Base-by-base conservation (phyloP, 768 basidiomycete genomes). In the Auriscalpium vulgare region DNA sequence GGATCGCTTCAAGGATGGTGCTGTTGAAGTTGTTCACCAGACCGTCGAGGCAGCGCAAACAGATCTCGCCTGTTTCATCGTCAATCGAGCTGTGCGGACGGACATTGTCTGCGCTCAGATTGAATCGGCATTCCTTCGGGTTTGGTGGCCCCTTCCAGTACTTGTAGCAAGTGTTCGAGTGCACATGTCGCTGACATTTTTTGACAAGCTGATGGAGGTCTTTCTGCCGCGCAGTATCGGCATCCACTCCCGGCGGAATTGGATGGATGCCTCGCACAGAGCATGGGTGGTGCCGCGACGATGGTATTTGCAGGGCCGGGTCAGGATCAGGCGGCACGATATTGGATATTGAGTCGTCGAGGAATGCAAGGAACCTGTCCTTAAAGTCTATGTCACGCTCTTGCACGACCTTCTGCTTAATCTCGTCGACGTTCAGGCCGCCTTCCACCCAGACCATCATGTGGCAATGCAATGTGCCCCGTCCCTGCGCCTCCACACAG, bases 1-100 rank as follows among this genome's bases (percentile, higher is more conserved):
- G 56, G 0, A 78, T 55, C 4, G 50, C 47, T 4, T 3, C 8
- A 10, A 43, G 37, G 14, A 45, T 23, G 4, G 35, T 36, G 0
- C 63, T 61, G 61, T 78, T 78, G 55, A 73, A 78, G 51, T 76
- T 70, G 46, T 78, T 79, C 0, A 78, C 72, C 52, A 73, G 34
- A 0, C 74, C 71, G 65, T 80, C 68, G 0, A 76, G 47, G 38
- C 68, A 66, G 0, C 66, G 59, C 0, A 77, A 47, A n/a, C 10
- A 48, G 0, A 78, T 23, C 29, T 71, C 67, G 1, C 71, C 74
- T 36, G 70, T 69, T 2, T 68, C 65, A 0, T 38, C 1, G 57
- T 76, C 67, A 47, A 75, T 55, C 0, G 43, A 21, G 2, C 63
- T 68, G 1, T 56, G n/a, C 1, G 50, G 11, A 21, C 23, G 14